Base-by-base conservation (phyloP, 805 yeast genomes). In the Teunomyces tritomae region DNA sequence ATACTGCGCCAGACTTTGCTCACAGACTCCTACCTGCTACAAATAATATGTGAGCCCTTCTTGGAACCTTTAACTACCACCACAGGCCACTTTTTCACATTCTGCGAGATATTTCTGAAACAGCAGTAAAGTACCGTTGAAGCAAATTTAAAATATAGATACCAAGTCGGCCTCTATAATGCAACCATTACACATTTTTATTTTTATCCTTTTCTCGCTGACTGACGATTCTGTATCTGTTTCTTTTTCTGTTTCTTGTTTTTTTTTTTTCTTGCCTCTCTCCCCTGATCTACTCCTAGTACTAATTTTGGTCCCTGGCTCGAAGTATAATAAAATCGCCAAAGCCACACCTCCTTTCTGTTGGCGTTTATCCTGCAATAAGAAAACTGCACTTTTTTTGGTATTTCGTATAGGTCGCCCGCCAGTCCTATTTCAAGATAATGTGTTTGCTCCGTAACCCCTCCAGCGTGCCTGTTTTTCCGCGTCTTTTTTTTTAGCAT, bases 401-500 rank as follows among this genome's bases (percentile, higher is more conserved):
- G 14, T 30, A n/a, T 30, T 30, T 30, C 3, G 34, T 3, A 30
- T 30, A n/a, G 34, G 17, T n/a, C 14, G 8, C 20, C 20, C n/a
- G 4, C 20, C 20, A 17, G 20, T 30, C 34, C 16, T 9, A 16
- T 30, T 30, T 34, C 37, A 17, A 11, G 8, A 20, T 11, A 16
- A 16, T 34, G 20, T n/a, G 7, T 20, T 8, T 9, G 40, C 16
- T 26, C 14, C 28, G 17, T 37, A 37, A 37, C 40, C 39, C 14
- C 11, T 10, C 11, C 16, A 9, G 28, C 40, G 29, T 13, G 29
- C 40, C 40, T 20, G 27, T 37, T 11, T 26, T 11, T 26, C 26
- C 40, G 40, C 29, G 40, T 26, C 26, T 37, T 37, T 37, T 32
- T 32, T 36, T 36, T 37, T 37, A 32, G 29, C 27, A 37, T 24